Evolutionary conservation across 2,329 filamentous ascomycete genomes (phyloP).

Genomic region (Bipolaris victoriae): DNA sequence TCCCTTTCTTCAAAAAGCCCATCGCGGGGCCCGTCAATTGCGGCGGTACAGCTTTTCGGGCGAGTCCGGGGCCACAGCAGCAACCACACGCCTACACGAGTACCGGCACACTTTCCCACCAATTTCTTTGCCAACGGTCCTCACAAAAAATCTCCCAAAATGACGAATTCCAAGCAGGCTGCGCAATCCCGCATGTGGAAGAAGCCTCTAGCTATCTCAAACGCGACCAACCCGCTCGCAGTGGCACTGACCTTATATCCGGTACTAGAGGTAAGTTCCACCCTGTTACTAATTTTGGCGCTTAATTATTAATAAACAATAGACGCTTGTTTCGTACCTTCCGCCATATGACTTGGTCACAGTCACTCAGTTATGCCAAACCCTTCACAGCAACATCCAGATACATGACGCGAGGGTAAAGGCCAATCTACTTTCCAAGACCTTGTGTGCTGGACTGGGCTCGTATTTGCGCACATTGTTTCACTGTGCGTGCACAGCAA

Average conservation of each 20-base stretch:
- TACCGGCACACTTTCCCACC: neutral
- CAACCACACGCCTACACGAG: neutral
- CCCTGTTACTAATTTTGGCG: neutral
- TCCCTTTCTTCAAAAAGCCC: neutral
- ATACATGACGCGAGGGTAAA: conserved; percentile 13
- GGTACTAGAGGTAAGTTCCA: conserved; percentile 12
- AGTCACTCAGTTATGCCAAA: conserved; percentile 10
- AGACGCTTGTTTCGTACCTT: conserved; percentile 13
- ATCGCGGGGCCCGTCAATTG: neutral
- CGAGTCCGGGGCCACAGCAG: neutral
- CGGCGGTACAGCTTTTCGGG: neutral
- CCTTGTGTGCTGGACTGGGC: conserved; percentile 16
- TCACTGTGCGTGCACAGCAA: conserved; percentile 12
- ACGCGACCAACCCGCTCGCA: conserved; percentile 5
- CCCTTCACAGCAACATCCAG: conserved; percentile 8
- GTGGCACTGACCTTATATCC: conserved; percentile 10
- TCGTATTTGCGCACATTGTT: neutral
- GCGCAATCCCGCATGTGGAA: conserved; percentile 5
- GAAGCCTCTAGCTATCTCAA: conserved; percentile 4
- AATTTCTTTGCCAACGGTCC: neutral
- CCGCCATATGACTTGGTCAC: conserved; percentile 9
- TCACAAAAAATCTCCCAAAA: neutral
- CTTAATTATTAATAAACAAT: neutral
- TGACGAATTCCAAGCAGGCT: neutral
- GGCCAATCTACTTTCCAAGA: conserved; percentile 17